Evolutionary conservation across 2,329 filamentous ascomycete species (phyloP).

Genomic region (Colletotrichum lupini): DNA sequence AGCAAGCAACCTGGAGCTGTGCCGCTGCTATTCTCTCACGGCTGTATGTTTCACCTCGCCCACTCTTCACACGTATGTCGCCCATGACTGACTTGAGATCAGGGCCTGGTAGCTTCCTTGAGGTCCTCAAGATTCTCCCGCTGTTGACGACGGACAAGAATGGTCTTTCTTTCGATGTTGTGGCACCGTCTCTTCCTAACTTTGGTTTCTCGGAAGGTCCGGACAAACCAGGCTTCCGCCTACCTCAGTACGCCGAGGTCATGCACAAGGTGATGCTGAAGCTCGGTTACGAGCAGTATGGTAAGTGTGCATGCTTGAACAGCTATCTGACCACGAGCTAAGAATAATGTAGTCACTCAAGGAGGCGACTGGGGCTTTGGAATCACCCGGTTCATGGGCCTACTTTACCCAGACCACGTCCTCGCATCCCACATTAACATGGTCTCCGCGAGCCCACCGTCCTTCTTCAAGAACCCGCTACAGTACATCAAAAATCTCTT

Average conservation of each 20-base stretch:
- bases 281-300: conserved; percentile 73
- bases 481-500: conserved; percentile 67
- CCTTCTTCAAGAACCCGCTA: conserved; percentile 62
- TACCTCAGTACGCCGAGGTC: conserved; percentile 58
- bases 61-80: not conserved
- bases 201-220: conserved; percentile 60
- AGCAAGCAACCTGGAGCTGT: conserved; percentile 64
- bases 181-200: conserved; percentile 68
- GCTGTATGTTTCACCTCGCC: conserved; percentile 54
- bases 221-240: conserved; percentile 44
- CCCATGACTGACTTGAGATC: not conserved
- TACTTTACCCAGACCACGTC: conserved; percentile 66
- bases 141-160: conserved; percentile 50
- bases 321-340: accelerated
- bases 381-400: conserved; percentile 71
- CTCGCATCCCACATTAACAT: conserved; percentile 72
- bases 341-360: conserved; percentile 57
- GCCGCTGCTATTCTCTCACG: conserved; percentile 75
- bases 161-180: conserved; percentile 63
- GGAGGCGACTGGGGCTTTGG: conserved; percentile 79
- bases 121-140: conserved; percentile 71
- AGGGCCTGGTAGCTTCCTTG: conserved; percentile 75
- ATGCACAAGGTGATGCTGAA: conserved; percentile 76
- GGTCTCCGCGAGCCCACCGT: conserved; percentile 58
- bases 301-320: conserved; percentile 41